Evolutionary conservation across 1,139 yeast species (phyloP), one percentile per base, ranked within the genome.

Genomic region (Suhomyces bokatorum): DNA sequence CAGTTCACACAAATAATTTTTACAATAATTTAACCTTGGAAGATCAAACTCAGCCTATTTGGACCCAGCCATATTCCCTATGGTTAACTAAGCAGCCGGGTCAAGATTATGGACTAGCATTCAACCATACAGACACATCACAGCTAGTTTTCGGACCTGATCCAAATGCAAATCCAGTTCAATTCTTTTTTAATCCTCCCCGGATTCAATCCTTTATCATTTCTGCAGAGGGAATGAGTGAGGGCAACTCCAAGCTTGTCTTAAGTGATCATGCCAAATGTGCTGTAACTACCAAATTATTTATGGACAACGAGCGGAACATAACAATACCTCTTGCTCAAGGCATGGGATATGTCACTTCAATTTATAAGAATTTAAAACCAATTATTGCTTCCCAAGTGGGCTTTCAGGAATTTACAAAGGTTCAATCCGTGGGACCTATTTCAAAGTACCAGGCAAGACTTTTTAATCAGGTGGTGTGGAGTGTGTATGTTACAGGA

Each of bases 271-370:
- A 67, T 46, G 47, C 57, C n/a, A 73, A 72, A 47, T 50, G 70
- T 48, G 67, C 76, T 1, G 69, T 70, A 8, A 59, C 61, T 13
- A 60, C 75, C 1, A 55, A 54, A 17, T 49, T 67, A 41, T 50
- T 11, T 39, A 44, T 16, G 51, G 56, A 51, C 10, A 48, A 57
- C 6, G 51, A 55, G 13, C 54, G 55, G 26, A 45, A 50, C 24
- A 58, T 73, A 17, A 55, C 61, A 7, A 32, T 69, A 28, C 78
- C 78, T 0, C 57, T 73, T 41, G 70, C 63, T 15, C 73, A 70
- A 30, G 95, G 95, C 13, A 83, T 83, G 86, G 91, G 91, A 0
- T 80, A 84, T 48, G 66, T 83, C 12, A 80, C 88, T 5, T 84
- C 86, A 2, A 68, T 82, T 3, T 85, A 85, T 51, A 58, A 62